phyloP scores from a whole-genome alignment of 2,329 filamentous ascomycete genomes.

The Thermothelomyces thermophilus region DNA sequence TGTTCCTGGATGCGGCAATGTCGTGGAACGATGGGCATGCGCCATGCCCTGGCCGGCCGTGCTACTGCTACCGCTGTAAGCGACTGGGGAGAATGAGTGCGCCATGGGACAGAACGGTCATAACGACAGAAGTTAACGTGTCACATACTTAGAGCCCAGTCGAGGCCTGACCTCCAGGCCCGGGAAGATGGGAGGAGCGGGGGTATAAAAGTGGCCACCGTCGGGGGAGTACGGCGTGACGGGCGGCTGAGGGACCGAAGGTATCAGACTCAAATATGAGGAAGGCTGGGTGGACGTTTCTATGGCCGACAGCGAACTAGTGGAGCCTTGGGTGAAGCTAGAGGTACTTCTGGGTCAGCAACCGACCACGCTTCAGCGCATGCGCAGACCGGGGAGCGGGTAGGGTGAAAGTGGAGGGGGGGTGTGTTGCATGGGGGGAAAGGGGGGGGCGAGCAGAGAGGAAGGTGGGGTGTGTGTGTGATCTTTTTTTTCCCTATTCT shows the following conservation, averaged over 20 bases:
- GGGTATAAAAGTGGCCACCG: conserved; percentile 42
- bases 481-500: neutral
- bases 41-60: conserved; percentile 50
- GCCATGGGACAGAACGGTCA: conserved; percentile 19
- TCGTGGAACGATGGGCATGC: conserved; percentile 48
- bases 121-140: conserved; percentile 18
- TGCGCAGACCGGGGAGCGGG: conserved; percentile 13
- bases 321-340: conserved; percentile 52
- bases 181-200: conserved; percentile 38
- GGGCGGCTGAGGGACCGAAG: conserved; percentile 37
- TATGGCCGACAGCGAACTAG: conserved; percentile 46
- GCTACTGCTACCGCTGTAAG: conserved; percentile 39
- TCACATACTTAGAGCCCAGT: conserved; percentile 49
- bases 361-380: conserved; percentile 23
- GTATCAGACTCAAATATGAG: conserved; percentile 46
- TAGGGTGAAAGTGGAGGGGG: neutral
- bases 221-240: conserved; percentile 45
- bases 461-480: neutral
- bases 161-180: conserved; percentile 48
- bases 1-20: conserved; percentile 45
- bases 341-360: conserved; percentile 29
- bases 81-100: conserved; percentile 21
- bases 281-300: conserved; percentile 46
- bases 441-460: neutral
- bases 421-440: neutral